Base-by-base conservation (phyloP, 768 basidiomycete genomes). In the Tulasnella calospora region DNA sequence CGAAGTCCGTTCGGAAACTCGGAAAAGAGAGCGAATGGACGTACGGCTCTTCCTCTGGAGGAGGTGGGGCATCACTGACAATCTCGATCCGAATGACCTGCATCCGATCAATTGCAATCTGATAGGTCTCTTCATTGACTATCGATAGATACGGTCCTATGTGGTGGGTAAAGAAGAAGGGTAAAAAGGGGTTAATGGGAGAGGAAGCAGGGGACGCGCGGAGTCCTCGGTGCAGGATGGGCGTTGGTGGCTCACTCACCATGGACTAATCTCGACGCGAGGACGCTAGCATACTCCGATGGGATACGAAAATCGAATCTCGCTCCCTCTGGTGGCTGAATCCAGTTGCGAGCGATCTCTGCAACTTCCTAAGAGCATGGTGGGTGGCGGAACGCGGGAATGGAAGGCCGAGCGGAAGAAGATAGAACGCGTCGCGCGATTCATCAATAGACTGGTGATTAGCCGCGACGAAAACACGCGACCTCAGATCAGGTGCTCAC, bases 31-130 rank as follows among this genome's bases (percentile, higher is more conserved):
- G 36, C 33, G 44, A n/a, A 57, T 55, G 55, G 67, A 88, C 91
- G 87, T 83, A 94, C 93, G 92, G 91, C 81, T 92, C 91, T 81
- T 94, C 93, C 76, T 93, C 91, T 71, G 92, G 91, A 19, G 93
- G 94, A 5, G 94, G 94, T 9, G 94, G 93, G 8, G 89, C 92
- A 84, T 95, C 94, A 73, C 90, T 90, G 72, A 94, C 92, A 77
- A 95, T 94, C 84, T 95, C 94, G 73, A 95, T 93, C 55, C 93
- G 89, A 79, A 94, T 87, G 75, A 92, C 93, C 83, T 92, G 91
- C 15, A 93, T 90, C 76, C 92, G 91, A 88, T 92, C 90, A 78
- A 89, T 89, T n/a, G 94, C 93, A 80, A 95, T 94, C 86, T 94
- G 92, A 83, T 90, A 95, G 9, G 94, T 94, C 82, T 94, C 94